Conservation (phyloP, 2,329 filamentous ascomycete species). For the Claviceps pazoutovae region DNA sequence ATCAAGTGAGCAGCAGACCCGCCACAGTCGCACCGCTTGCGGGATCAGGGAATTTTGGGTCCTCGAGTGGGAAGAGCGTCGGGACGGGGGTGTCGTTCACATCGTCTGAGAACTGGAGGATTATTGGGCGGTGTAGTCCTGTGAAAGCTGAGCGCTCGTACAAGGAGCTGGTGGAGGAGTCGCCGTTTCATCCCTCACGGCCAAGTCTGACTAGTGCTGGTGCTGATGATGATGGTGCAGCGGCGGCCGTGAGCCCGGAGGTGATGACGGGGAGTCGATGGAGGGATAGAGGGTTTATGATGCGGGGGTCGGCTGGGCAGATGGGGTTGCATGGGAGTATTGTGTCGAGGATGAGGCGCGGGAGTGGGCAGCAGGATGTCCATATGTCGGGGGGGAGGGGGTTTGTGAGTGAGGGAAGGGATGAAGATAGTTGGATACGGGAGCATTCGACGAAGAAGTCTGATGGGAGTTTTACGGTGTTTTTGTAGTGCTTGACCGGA, state of each 20-base stretch:
- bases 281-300: not conserved
- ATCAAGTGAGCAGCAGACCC: constrained; percentile 11
- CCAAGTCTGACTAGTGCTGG: constrained; percentile 12
- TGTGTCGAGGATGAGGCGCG: constrained; percentile 3
- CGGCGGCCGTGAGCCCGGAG: constrained; percentile 4
- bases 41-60: constrained; percentile 8
- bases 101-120: constrained; percentile 24
- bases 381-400: constrained; percentile 8
- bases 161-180: constrained; percentile 19
- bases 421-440: constrained; percentile 5
- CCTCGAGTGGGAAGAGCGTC: constrained; percentile 10
- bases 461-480: constrained; percentile 14
- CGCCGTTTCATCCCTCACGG: constrained; percentile 26
- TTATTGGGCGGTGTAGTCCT: constrained; percentile 11
- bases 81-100: constrained; percentile 19
- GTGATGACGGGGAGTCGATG: constrained; percentile 6
- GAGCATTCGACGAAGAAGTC: constrained; percentile 11
- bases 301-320: constrained; percentile 1
- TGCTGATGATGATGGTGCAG: constrained; percentile 7
- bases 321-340: constrained; percentile 3
- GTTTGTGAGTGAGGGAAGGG: not conserved
- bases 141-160: constrained; percentile 19
- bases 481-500: constrained; percentile 8
- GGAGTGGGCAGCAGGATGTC: constrained; percentile 1
- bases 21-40: constrained; percentile 7